Evolutionary conservation across 345 rosid species (phyloP), one percentile per base, ranked within the genome.

Genomic region (Salix viminalis): DNA sequence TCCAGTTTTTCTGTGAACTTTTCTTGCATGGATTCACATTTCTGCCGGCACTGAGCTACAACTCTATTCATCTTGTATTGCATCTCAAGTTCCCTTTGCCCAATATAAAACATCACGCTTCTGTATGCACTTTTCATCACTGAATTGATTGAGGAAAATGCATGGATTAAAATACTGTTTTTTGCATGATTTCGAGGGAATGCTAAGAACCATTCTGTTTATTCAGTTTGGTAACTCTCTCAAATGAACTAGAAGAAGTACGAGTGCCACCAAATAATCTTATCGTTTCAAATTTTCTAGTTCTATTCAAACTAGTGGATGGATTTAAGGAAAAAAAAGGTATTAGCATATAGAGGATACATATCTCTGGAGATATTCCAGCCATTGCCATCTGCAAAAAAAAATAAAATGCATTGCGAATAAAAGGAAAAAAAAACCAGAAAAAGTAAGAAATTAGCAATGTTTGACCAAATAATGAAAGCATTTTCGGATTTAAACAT

Each of bases 111-210:
- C 97, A 91, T 92, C 75, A 93, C 91, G 70, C 97, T 90, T 86
- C 90, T 87, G 79, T 93, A 92, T 81, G 96, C 88, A 86, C 94
- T 91, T 89, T 92, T 96, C 99, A 96, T 92, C 87, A 90, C 96
- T 96, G 68, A 34, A 66, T 74, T 79, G 71, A 73, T 71, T 73
- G 89, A 91, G 95, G 88, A 83, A 87, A 72, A 64, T 67, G 44
- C 72, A 74, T 10, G 6, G 71, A 23, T 61, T 28, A 42, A 74
- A 54, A 74, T 61, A n/a, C 74, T 71, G 36, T 70, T 77, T 32
- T 34, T 41, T 1, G 52, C 65, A 32, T 58, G 34, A 26, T 39
- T 32, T 16, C 54, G 12, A 15, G 26, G 46, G 28, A 56, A 34
- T 16, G 24, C 69, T 66, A 46, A 23, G 28, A 75, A 68, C 21